Base-by-base conservation (phyloP, 1,139 yeast species). In the Debaryomycetaceae sp. region DNA sequence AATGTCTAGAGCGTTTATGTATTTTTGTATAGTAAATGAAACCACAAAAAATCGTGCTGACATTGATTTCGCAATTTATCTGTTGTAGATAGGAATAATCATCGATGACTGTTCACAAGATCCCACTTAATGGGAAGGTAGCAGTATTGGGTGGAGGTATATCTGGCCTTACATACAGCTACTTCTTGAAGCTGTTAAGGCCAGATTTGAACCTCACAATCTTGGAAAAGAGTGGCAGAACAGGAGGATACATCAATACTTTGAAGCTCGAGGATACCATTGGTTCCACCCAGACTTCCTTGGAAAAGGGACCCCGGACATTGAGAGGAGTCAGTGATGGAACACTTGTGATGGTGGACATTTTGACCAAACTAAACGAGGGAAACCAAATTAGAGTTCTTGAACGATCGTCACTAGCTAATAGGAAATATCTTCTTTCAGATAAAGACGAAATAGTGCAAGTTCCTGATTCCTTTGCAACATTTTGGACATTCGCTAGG, bases 141-240 rank as follows among this genome's bases (percentile, higher is more conserved):
- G 89, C 83, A 0, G 84, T 91, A 0, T 60, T 89, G 3, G 99
- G 99, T 0, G 87, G 87, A 0, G 99, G 99, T 0, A 77, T 91
- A 3, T 85, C 96, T 1, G 98, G 98, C 0, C 71, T 93, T 4
- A 71, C 93, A 1, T 83, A 80, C 54, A 84, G 95, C 0, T 90
- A 87, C 62, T 87, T 87, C 54, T 69, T 91, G 20, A 71, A 77
- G 36, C 78, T 76, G 48, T 60, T 87, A 11, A 72, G 97, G 42
- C 93, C 93, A 0, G 96, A 89, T 59, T 54, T 88, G 20, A 64
- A 67, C 7, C 75, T 93, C 42, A 78, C 80, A 1, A 60, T 93
- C 0, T 77, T 75, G 48, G 98, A 93, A 53, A 62, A 74, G 23
- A 51, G 71, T 2, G 43, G 57, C 1, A 66, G 80, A 40, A 68